These are phyloP conservation scores for Colletotrichum navitas DNA, from an alignment of 2,329 filamentous ascomycete species.

Conservation along the genomic window DNA sequence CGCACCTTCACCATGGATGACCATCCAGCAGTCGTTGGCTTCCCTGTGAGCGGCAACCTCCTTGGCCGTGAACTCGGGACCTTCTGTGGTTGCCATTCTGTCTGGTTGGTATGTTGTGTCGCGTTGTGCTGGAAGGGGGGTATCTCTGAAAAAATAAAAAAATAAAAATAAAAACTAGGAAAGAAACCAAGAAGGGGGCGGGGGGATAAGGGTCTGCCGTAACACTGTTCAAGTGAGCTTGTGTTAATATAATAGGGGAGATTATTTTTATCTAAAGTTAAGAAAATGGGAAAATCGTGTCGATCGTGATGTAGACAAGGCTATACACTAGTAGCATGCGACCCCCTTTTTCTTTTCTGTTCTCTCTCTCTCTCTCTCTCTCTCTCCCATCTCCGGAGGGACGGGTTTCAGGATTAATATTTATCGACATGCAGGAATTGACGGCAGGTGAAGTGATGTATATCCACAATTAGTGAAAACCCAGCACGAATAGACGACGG, in stretches of 20 bases:
- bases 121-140: background rate
- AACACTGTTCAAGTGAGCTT: background rate
- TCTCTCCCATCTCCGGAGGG: background rate
- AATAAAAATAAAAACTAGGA: too few species aligned
- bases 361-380: background rate
- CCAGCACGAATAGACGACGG: constrained; percentile 12
- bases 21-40: constrained; percentile 64
- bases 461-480: constrained; percentile 34
- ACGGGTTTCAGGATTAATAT: constrained; percentile 22
- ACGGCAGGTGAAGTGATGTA: background rate
- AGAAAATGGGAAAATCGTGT: background rate
- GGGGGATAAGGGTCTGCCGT: background rate
- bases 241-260: constrained; percentile 17
- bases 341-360: background rate
- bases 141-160: constrained; percentile 19
- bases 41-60: constrained; percentile 64
- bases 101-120: background rate
- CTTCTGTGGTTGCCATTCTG: constrained; percentile 41
- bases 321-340: background rate
- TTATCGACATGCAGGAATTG: constrained; percentile 15
- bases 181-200: too few species aligned
- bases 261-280: constrained; percentile 4
- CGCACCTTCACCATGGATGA: constrained; percentile 67
- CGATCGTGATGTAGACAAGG: constrained; percentile 15
- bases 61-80: constrained; percentile 50